Percentiles rank a stretch among this genome's conserved stretches.
phyloP scores from a whole-genome alignment of 257 asterid genomes.

The Solanum ossicruentum region DNA sequence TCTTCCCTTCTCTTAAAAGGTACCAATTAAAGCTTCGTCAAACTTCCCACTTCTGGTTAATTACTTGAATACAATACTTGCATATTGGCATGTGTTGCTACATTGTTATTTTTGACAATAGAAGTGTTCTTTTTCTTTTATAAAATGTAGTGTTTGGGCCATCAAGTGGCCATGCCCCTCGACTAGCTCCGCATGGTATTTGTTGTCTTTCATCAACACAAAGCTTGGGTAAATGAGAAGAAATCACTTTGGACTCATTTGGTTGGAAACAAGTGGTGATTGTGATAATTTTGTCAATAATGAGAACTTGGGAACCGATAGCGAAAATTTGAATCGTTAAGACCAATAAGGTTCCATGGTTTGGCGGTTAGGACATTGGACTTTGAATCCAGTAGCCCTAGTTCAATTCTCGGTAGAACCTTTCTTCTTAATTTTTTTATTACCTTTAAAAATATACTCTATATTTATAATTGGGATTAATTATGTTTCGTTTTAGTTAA shows the following conservation, averaged over 20 bases:
- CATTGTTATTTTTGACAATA: neutral
- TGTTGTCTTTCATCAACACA: neutral
- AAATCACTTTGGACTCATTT: neutral
- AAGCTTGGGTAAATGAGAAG: neutral
- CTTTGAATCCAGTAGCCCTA: neutral
- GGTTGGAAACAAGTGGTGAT: neutral
- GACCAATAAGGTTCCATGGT: neutral
- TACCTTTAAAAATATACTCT: too few species aligned
- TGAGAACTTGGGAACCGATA: neutral
- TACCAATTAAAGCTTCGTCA: neutral
- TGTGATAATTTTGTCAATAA: neutral
- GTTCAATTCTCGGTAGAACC: neutral
- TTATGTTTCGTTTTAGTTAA: too few species aligned
- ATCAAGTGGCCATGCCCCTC: too few species aligned
- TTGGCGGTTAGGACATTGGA: neutral
- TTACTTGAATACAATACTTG: neutral
- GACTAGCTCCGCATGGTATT: too few species aligned
- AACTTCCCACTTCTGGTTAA: neutral
- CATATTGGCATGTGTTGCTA: neutral
- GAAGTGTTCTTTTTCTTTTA: too few species aligned
- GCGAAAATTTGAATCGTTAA: neutral
- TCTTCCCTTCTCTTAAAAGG: neutral
- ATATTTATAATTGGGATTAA: too few species aligned
- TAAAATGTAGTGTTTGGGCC: too few species aligned
- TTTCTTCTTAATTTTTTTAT: neutral